Conservation (phyloP, 768 basidiomycete species). For the Baorangia bicolor region DNA sequence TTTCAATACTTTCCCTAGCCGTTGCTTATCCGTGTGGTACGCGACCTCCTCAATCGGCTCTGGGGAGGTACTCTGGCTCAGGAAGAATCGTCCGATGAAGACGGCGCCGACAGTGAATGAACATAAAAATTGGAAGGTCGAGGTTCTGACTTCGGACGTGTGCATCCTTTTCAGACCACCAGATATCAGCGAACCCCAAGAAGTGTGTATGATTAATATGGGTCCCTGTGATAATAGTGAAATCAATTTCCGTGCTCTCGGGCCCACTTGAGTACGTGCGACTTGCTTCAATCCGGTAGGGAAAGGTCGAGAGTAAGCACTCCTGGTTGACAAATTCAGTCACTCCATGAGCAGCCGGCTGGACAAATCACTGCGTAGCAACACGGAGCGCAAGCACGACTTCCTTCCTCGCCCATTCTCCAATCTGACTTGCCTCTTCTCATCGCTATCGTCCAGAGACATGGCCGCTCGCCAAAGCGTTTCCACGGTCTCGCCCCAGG, state of each 20-base stretch:
- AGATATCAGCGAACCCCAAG: too few species aligned
- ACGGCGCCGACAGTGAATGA: not conserved
- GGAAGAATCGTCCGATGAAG: constrained; percentile 25
- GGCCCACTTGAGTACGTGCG: too few species aligned
- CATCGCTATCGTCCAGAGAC: constrained; percentile 13
- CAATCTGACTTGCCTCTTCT: too few species aligned
- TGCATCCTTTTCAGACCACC: too few species aligned
- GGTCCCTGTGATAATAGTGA: too few species aligned
- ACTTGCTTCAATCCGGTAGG: too few species aligned
- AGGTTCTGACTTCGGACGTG: not conserved
- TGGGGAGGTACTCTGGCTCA: constrained; percentile 43
- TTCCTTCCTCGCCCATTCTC: constrained; percentile 40
- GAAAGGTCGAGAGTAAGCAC: too few species aligned
- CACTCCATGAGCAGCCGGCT: too few species aligned
- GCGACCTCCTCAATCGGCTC: constrained; percentile 58
- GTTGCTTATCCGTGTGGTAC: constrained; percentile 55
- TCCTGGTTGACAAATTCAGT: too few species aligned
- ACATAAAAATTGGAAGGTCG: not conserved
- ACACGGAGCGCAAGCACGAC: constrained; percentile 1
- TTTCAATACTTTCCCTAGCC: constrained; percentile 39
- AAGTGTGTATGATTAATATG: not conserved
- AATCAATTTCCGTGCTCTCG: too few species aligned
- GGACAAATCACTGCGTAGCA: not conserved
- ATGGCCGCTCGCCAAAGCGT: constrained; percentile 37
- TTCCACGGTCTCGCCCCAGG: constrained; percentile 56